phyloP scores from a whole-genome alignment of 768 basidiomycete species.

The Lactarius trivialis region DNA sequence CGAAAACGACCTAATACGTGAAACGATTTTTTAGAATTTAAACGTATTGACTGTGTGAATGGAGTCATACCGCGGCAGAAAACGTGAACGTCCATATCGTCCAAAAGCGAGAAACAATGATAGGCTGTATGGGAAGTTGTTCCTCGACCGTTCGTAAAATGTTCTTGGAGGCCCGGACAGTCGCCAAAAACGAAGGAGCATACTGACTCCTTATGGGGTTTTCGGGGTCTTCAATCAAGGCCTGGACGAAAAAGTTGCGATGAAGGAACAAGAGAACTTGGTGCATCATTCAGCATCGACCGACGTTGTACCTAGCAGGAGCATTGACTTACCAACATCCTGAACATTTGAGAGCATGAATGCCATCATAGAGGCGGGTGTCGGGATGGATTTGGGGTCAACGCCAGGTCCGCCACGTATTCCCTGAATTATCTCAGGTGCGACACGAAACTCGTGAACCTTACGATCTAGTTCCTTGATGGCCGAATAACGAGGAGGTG shows the following conservation, averaged over 20 bases:
- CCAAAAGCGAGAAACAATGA: constrained; percentile 47
- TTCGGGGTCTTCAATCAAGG: constrained; percentile 41
- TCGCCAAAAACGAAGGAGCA: constrained; percentile 43
- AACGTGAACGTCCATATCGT: constrained; percentile 54
- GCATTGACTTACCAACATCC: constrained; percentile 31
- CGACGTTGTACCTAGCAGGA: constrained; percentile 35
- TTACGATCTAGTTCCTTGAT: constrained; percentile 46
- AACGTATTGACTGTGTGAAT: constrained; percentile 34
- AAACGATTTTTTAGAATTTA: not conserved
- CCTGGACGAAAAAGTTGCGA: constrained; percentile 52
- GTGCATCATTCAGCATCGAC: not conserved
- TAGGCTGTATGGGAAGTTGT: constrained; percentile 40
- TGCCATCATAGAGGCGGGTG: constrained; percentile 34
- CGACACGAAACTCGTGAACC: constrained; percentile 58
- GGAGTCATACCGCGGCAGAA: constrained; percentile 45
- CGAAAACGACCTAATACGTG: constrained; percentile 57
- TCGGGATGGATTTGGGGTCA: constrained; percentile 23
- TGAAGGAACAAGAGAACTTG: constrained; percentile 52
- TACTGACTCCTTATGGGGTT: constrained; percentile 45
- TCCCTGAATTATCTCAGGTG: constrained; percentile 38
- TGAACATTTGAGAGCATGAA: constrained; percentile 34
- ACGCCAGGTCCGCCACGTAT: constrained; percentile 28
- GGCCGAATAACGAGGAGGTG: constrained; percentile 50
- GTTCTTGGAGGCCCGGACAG: constrained; percentile 45
- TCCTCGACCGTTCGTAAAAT: constrained; percentile 38